Evolutionary conservation across 2,329 filamentous ascomycete species (phyloP).

Genomic region (Claviceps spartinae): DNA sequence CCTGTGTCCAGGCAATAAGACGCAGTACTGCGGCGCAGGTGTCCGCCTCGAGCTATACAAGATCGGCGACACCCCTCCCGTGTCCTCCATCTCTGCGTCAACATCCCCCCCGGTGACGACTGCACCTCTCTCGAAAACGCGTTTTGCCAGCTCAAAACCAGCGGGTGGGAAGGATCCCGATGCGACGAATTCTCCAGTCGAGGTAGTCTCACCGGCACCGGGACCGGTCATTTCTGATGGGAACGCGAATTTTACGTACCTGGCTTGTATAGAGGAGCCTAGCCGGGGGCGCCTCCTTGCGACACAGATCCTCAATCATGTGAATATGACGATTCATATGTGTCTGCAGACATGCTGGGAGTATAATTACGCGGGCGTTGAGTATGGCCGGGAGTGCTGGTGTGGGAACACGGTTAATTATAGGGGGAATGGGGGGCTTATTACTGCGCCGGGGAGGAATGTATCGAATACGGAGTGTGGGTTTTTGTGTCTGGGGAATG

Average conservation of each 20-base stretch:
- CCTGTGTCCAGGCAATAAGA: conserved; percentile 20
- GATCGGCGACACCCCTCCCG: conserved; percentile 6
- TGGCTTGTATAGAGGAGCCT: conserved; percentile 22
- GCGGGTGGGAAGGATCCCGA: not conserved
- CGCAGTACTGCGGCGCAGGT: conserved; percentile 19
- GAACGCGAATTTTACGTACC: conserved; percentile 24
- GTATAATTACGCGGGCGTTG: conserved; percentile 23
- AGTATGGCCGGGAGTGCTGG: conserved; percentile 26
- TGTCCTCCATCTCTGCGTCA: not conserved
- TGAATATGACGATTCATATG: conserved; percentile 19
- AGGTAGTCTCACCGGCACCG: conserved; percentile 12
- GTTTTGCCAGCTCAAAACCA: not conserved
- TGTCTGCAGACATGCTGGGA: conserved; percentile 21
- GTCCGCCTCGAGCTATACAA: conserved; percentile 22
- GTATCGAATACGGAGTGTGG: conserved; percentile 18
- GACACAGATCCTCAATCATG: conserved; percentile 17
- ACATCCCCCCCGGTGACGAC: not conserved
- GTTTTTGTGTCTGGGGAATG: conserved; percentile 21
- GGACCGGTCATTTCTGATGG: conserved; percentile 17
- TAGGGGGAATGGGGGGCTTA: conserved; percentile 10
- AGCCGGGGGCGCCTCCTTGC: conserved; percentile 18
- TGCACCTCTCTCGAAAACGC: not conserved
- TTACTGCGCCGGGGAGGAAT: conserved; percentile 15
- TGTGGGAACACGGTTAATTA: conserved; percentile 21
- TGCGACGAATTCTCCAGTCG: not conserved